Base-by-base conservation (phyloP, 805 yeast genomes). In the Candida manassasensis region DNA sequence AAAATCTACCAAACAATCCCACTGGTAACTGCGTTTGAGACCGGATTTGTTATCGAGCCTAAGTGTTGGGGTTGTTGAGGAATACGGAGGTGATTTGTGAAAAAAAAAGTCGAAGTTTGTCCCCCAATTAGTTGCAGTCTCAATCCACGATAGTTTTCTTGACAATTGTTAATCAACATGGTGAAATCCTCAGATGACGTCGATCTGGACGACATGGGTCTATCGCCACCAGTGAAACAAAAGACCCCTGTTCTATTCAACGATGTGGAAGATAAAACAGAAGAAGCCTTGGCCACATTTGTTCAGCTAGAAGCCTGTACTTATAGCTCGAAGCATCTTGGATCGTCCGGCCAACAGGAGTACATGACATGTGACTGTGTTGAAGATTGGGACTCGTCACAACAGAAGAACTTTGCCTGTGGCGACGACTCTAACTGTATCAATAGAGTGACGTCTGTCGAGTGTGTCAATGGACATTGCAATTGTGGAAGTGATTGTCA, bases 361-460 rank as follows among this genome's bases (percentile, higher is more conserved):
- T 72, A 73, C 44, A 88, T 90, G 93, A 77, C 89, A 11, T 90
- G 98, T 68, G 97, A 88, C 53, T 90, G 98, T 67, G 48, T 40
- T 28, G 84, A 72, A 55, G 70, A 67, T 13, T 66, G 71, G 71
- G 69, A 58, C 34, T 36, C 57, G 13, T 49, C 40, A 9, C 19
- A 30, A 10, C 66, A 62, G 16, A 64, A 62, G 36, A 77, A 77
- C 45, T 31, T 50, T 10, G 95, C 97, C 2, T 90, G 98, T 70
- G 85, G 79, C 21, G 85, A 82, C 19, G 79, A 81, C 43, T 81
- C 93, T 11, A 88, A 83, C 55, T 90, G 98, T 72, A 88, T 93
- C 49, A 90, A 90, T 59, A 65, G 97, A 34, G 73, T 88, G 34
- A 93, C 97, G 0, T 83, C 88, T 26, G 88, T 90, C 32, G 98